These are phyloP conservation scores for Ulota crispa DNA, from an alignment of 225 moss, liverwort and hornwort species.

Conservation along the genomic window DNA sequence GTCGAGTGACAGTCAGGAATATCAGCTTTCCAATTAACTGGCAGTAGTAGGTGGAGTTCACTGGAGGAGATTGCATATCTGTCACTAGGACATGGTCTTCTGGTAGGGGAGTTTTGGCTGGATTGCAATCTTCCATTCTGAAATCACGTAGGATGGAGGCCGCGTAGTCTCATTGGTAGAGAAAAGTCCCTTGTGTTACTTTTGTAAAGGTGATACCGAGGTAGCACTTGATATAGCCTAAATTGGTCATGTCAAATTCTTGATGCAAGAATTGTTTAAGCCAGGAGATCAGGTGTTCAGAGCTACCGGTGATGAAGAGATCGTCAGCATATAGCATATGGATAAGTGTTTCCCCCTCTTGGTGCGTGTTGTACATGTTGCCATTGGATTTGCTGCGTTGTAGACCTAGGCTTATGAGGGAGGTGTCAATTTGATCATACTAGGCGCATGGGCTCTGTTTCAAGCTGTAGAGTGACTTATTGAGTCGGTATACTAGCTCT, in stretches of 20 bases:
- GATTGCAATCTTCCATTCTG: neutral
- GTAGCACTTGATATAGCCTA: neutral
- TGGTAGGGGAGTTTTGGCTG: neutral
- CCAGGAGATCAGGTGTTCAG: neutral
- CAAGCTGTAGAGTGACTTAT: neutral
- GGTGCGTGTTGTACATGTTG: neutral
- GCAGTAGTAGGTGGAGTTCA: neutral
- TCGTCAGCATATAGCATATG: neutral
- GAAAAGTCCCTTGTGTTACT: neutral
- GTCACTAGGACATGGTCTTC: neutral
- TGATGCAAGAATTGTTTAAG: neutral
- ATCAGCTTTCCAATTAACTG: neutral
- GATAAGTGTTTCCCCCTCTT: neutral
- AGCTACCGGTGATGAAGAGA: neutral
- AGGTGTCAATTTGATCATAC: neutral
- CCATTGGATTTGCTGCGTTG: neutral
- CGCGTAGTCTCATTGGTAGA: neutral
- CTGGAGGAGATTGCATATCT: neutral
- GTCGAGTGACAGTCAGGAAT: neutral
- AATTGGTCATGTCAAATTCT: neutral
- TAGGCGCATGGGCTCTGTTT: neutral
- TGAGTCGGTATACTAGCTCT: neutral
- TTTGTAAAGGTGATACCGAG: neutral
- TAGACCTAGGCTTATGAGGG: neutral
- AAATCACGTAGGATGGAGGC: neutral